Conservation (phyloP, 108 stramenopile species). For the Discostella pseudostelligera region DNA sequence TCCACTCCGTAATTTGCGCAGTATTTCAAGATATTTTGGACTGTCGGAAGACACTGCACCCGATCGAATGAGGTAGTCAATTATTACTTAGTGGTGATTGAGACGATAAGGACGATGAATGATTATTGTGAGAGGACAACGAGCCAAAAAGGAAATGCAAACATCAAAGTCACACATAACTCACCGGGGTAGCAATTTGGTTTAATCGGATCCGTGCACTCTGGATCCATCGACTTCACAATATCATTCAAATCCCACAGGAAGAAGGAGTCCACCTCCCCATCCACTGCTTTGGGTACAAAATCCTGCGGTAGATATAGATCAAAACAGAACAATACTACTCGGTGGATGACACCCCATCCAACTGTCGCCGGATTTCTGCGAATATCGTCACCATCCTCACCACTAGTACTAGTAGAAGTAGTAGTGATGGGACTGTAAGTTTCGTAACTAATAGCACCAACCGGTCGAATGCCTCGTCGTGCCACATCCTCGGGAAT, state of each 20-base stretch:
- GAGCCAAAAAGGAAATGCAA: background rate
- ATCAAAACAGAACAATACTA: constrained; percentile 83
- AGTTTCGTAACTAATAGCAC: constrained; percentile 76
- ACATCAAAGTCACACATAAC: background rate
- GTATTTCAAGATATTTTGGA: constrained; percentile 73
- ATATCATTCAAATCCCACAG: constrained; percentile 65
- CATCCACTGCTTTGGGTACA: constrained; percentile 77
- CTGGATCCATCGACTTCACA: constrained; percentile 52
- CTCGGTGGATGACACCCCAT: constrained; percentile 59
- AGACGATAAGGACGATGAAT: background rate
- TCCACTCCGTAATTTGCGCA: constrained; percentile 72
- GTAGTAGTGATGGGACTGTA: constrained; percentile 15
- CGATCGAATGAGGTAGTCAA: constrained; percentile 75
- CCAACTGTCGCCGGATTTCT: too few relatives aligned
- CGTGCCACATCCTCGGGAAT: constrained; percentile 59
- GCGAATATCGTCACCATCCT: constrained; percentile 12
- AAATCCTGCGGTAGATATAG: constrained; percentile 72
- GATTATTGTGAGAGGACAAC: background rate
- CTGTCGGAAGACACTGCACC: constrained; percentile 65
- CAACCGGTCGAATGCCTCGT: constrained; percentile 52
- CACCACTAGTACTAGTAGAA: background rate
- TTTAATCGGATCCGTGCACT: constrained; percentile 79
- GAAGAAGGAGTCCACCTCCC: constrained; percentile 89
- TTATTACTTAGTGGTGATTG: constrained; percentile 48
- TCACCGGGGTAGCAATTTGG: constrained; percentile 80